phyloP scores from a whole-genome alignment of 2,329 filamentous ascomycete genomes.

The Setomelanomma holmii region DNA sequence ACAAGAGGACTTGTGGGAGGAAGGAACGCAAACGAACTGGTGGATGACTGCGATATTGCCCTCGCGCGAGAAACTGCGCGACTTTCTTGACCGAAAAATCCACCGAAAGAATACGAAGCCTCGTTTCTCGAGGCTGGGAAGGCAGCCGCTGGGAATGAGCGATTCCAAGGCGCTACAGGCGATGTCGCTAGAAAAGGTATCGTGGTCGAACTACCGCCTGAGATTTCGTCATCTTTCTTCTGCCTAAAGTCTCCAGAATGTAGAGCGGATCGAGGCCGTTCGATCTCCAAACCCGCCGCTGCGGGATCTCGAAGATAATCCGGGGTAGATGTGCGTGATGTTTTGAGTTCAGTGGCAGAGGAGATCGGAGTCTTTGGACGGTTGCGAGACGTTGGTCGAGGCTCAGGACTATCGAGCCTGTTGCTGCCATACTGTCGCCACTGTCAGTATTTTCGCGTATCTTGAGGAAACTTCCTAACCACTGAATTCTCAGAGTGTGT shows the following conservation, averaged over 20 bases:
- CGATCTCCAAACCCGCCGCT: constrained; percentile 64
- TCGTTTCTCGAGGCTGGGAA: constrained; percentile 25
- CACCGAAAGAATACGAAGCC: constrained; percentile 23
- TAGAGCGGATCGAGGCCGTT: constrained; percentile 78
- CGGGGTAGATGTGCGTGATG: constrained; percentile 39
- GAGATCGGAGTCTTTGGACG: constrained; percentile 42
- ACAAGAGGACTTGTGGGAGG: constrained; percentile 92
- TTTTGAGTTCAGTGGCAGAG: constrained; percentile 44
- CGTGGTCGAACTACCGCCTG: constrained; percentile 17
- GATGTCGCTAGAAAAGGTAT: constrained; percentile 53
- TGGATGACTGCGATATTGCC: constrained; percentile 65
- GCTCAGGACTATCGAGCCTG: constrained; percentile 16
- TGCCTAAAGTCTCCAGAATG: constrained; percentile 69
- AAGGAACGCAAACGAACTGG: constrained; percentile 82
- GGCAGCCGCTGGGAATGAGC: constrained; percentile 52
- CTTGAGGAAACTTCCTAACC: not conserved
- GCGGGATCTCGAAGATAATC: constrained; percentile 37
- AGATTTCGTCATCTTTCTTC: constrained; percentile 44
- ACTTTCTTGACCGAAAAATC: constrained; percentile 22
- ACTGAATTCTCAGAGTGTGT: too few relatives aligned
- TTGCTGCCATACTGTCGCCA: constrained; percentile 20
- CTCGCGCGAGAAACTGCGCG: constrained; percentile 50
- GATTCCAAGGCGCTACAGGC: constrained; percentile 65
- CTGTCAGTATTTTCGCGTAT: constrained; percentile 20
- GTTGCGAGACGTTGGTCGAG: constrained; percentile 34